phyloP scores from a whole-genome alignment of 78 protist species.

The Dictyostelium capitatum region DNA sequence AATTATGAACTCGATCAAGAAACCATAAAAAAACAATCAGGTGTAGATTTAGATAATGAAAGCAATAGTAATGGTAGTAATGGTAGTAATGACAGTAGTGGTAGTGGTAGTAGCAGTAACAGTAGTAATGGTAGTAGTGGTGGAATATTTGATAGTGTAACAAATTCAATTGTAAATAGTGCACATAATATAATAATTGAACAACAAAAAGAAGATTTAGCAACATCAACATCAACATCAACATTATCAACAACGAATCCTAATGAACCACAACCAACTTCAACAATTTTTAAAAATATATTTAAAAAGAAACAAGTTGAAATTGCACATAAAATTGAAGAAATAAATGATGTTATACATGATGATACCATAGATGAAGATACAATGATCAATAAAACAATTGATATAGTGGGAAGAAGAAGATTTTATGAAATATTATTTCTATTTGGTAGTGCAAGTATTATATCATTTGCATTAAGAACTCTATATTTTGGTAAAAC shows the following conservation, averaged over 20 bases:
- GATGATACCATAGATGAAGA: constrained; percentile 16
- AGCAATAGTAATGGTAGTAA: neutral
- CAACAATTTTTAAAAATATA: neutral
- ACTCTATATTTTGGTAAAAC: constrained; percentile 71
- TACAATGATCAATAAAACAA: neutral
- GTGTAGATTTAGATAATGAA: neutral
- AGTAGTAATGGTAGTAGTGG: neutral
- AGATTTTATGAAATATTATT: constrained; percentile 50
- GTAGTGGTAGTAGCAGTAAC: neutral
- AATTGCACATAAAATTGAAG: neutral
- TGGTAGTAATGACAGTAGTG: neutral
- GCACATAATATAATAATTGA: neutral
- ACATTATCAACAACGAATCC: neutral
- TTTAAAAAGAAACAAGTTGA: neutral
- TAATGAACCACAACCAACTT: neutral
- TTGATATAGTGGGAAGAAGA: constrained; percentile 7
- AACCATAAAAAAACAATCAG: neutral
- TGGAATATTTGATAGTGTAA: neutral
- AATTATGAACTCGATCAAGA: neutral
- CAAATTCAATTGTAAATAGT: neutral
- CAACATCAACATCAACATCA: neutral
- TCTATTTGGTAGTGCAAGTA: constrained; percentile 53
- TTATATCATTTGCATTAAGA: constrained; percentile 46
- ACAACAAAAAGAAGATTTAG: neutral
- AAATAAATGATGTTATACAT: neutral